Percentiles rank a stretch among this genome's conserved stretches.
These are phyloP conservation scores for Ogataea ganodermae DNA, from an alignment of 805 yeast genomes.

Conservation along the genomic window DNA sequence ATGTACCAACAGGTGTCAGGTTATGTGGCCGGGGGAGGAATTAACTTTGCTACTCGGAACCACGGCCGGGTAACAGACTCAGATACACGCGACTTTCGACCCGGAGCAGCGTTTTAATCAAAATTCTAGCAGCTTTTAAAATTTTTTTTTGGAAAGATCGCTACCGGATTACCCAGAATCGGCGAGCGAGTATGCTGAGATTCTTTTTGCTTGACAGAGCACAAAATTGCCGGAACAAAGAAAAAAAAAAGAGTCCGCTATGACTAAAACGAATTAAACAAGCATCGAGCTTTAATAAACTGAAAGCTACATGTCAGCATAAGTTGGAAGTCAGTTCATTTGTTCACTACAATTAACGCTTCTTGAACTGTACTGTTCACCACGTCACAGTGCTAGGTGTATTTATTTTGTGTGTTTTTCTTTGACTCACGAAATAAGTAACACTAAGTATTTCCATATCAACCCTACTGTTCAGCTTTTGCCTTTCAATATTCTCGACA, in stretches of 20 bases:
- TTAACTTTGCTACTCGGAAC: too few relatives aligned
- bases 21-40: too few relatives aligned
- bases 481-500: neutral
- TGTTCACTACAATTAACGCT: neutral
- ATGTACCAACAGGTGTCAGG: too few relatives aligned
- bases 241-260: neutral
- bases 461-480: neutral
- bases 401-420: conserved; percentile 1
- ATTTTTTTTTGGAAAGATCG: neutral
- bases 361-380: neutral
- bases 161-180: conserved; percentile 1
- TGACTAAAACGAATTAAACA: neutral
- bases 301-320: neutral
- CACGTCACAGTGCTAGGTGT: neutral
- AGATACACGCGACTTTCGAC: neutral
- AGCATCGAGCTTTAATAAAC: neutral
- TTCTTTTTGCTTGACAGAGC: neutral
- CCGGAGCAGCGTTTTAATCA: too few relatives aligned
- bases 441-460: neutral
- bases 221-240: conserved; percentile 5
- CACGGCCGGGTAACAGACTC: neutral
- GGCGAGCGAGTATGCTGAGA: neutral
- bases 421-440: neutral
- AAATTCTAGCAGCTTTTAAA: neutral
- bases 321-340: neutral